Percentiles rank a stretch among this genome's conserved stretches.
phyloP scores from a whole-genome alignment of 2,329 filamentous ascomycete species.

The Alternaria metachromatica region DNA sequence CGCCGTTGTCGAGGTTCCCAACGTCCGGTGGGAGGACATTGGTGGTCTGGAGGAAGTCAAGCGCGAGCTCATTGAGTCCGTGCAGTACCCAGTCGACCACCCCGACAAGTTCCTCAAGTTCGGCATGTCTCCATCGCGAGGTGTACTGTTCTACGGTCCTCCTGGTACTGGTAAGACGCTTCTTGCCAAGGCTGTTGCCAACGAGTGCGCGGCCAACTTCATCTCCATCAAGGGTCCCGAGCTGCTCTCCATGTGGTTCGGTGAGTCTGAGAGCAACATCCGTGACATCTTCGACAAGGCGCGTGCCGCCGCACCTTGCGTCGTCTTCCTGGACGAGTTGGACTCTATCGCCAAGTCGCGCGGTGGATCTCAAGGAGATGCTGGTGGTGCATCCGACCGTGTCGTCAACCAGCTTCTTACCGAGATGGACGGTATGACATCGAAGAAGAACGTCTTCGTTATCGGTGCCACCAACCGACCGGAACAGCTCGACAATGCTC shows the following conservation, averaged over 20 bases:
- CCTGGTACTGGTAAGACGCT: constrained; percentile 99
- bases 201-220: constrained; percentile 99
- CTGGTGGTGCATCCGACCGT: constrained; percentile 97
- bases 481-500: constrained; percentile 96
- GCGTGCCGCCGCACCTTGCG: constrained; percentile 93
- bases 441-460: constrained; percentile 99
- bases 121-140: constrained; percentile 93
- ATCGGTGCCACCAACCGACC: constrained; percentile 99
- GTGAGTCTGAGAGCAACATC: constrained; percentile 99
- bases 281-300: constrained; percentile 99
- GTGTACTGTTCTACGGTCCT: constrained; percentile 98
- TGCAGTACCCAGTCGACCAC: constrained; percentile 99
- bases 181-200: constrained; percentile 98
- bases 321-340: constrained; percentile 98
- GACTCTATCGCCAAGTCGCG: constrained; percentile 99
- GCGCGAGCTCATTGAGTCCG: constrained; percentile 98
- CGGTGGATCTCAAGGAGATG: constrained; percentile 94
- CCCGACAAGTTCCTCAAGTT: constrained; percentile 99
- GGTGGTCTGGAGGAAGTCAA: constrained; percentile 98
- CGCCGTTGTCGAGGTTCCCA: constrained; percentile 98
- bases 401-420: constrained; percentile 99
- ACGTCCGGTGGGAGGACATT: constrained; percentile 99
- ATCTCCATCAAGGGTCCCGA: constrained; percentile 99
- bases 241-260: constrained; percentile 99
- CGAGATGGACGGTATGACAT: constrained; percentile 99